phyloP scores from a whole-genome alignment of 495 filamentous ascomycete species.

The Rhizodiscina lignyota region DNA sequence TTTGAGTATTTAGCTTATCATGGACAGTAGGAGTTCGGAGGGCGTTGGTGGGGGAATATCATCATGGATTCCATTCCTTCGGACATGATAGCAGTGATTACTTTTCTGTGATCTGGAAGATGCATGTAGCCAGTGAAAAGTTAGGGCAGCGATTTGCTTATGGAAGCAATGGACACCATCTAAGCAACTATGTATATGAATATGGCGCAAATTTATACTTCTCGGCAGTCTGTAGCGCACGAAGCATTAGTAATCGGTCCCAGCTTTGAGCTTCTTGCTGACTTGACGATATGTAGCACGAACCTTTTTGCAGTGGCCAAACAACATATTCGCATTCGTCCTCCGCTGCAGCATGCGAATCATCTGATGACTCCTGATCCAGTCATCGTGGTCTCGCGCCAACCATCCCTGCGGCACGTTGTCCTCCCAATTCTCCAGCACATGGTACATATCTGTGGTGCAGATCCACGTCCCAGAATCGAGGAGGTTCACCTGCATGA shows the following conservation, averaged over 20 bases:
- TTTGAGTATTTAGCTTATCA: no score
- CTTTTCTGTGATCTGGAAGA: no score
- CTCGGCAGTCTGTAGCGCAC: not conserved
- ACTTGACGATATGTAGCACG: not conserved
- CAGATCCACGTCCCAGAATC: conserved; percentile 27
- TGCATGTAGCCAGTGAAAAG: no score
- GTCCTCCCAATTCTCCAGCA: conserved; percentile 22
- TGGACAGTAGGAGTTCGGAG: no score
- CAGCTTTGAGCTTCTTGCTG: no score
- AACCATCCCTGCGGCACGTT: conserved; percentile 27
- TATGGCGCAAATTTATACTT: conserved; percentile 2
- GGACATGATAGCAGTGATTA: no score
- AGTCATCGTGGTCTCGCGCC: conserved; percentile 25
- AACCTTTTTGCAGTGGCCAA: conserved; percentile 19
- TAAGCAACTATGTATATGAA: conserved; percentile 4
- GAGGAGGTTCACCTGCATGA: conserved; percentile 25
- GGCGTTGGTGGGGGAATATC: no score
- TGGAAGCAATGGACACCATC: no score
- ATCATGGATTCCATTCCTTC: no score
- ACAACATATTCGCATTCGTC: conserved; percentile 23
- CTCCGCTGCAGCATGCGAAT: conserved; percentile 21
- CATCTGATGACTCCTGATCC: conserved; percentile 26
- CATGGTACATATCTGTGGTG: conserved; percentile 28
- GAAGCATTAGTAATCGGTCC: no score
- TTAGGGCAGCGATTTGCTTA: no score